Conservation (phyloP, 306 rosid species). For the Trifolium fragiferum region DNA sequence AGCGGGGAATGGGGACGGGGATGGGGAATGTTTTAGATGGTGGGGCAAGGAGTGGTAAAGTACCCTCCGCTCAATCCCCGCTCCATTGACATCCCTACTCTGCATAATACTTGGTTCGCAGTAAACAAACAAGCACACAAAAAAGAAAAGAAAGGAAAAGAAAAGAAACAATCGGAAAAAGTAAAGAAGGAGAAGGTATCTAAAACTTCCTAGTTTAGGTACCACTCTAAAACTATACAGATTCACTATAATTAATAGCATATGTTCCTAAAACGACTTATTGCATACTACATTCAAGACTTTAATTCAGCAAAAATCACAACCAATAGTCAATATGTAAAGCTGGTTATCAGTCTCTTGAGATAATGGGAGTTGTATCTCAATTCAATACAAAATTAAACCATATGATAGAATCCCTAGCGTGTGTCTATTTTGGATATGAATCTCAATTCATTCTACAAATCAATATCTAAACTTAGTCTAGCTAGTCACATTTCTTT, state of each 20-base stretch:
- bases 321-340: not conserved
- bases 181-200: constrained; percentile 2
- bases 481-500: not conserved
- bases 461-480: not conserved
- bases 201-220: constrained; percentile 23
- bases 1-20: too few relatives aligned
- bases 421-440: not conserved
- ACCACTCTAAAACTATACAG: not conserved
- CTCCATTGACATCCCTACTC: too few relatives aligned
- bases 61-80: too few relatives aligned
- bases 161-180: constrained; percentile 28
- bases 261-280: constrained; percentile 20
- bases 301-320: constrained; percentile 24
- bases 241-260: constrained; percentile 16
- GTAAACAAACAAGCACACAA: constrained; percentile 9
- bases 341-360: not conserved
- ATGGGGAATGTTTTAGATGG: too few relatives aligned
- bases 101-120: constrained; percentile 6
- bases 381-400: not conserved
- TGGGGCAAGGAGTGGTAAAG: too few relatives aligned
- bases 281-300: not conserved
- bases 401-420: not conserved
- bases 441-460: not conserved
- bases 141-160: too few relatives aligned
- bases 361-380: not conserved